These are phyloP conservation scores for Hirsutella rhossiliensis DNA, from an alignment of 2,329 filamentous ascomycete genomes.

Conservation along the genomic window DNA sequence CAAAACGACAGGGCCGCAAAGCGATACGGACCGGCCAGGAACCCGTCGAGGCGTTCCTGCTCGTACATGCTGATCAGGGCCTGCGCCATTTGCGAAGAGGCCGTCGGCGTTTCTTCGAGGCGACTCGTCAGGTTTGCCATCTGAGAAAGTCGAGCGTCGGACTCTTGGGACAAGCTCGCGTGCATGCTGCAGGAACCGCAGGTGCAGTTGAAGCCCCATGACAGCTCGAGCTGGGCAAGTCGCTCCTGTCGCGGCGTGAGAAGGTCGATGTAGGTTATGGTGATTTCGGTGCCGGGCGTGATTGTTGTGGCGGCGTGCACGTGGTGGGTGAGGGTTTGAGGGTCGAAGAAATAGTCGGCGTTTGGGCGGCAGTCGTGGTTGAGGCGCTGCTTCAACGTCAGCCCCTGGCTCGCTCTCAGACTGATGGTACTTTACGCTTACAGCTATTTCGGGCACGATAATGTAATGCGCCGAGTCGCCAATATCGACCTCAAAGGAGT, in stretches of 20 bases:
- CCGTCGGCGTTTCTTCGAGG: slow-evolving; percentile 1
- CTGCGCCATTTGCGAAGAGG: slow-evolving; percentile 24
- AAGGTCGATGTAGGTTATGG: slow-evolving; percentile 27
- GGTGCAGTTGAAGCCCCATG: slow-evolving; percentile 26
- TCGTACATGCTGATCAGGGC: slow-evolving; percentile 24
- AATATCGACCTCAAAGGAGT: slow-evolving; percentile 5
- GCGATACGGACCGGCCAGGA: slow-evolving; percentile 22
- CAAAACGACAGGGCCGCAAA: slow-evolving; percentile 27
- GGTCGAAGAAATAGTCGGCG: slow-evolving; percentile 29
- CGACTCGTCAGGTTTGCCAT: slow-evolving; percentile 10
- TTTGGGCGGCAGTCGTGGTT: slow-evolving; percentile 35
- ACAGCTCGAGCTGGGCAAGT: slow-evolving; percentile 15
- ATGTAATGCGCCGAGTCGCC: not conserved
- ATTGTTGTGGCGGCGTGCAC: slow-evolving; percentile 27
- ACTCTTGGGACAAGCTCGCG: slow-evolving; percentile 13
- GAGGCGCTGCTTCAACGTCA: slow-evolving; percentile 19
- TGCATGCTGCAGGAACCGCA: slow-evolving; percentile 24
- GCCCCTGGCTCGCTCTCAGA: not conserved
- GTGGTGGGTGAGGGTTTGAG: slow-evolving; percentile 23
- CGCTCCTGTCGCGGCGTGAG: slow-evolving; percentile 13
- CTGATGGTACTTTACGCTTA: not conserved
- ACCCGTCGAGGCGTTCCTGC: slow-evolving; percentile 24
- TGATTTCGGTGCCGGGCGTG: slow-evolving; percentile 28
- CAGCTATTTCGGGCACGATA: slow-evolving; percentile 8
- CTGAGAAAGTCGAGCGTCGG: slow-evolving; percentile 24